Percentiles rank a stretch among this genome's conserved stretches.
These are phyloP conservation scores for Solioccasus polychromus DNA, from an alignment of 768 basidiomycete genomes.

Conservation along the genomic window DNA sequence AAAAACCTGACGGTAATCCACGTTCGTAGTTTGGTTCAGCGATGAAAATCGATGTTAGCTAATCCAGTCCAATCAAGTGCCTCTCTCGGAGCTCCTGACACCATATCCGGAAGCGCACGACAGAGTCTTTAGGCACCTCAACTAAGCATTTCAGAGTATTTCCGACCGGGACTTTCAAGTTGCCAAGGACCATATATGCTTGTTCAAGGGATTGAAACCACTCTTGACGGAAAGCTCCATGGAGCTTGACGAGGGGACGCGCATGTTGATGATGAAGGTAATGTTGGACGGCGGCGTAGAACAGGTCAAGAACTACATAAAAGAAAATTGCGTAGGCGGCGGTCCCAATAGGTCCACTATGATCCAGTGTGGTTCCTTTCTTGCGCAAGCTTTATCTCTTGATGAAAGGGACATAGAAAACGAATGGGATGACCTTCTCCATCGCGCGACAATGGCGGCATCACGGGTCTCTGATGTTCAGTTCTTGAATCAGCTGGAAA, in stretches of 20 bases:
- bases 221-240: background rate
- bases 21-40: slow-evolving; percentile 1
- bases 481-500: slow-evolving; percentile 11
- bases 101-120: slow-evolving; percentile 16
- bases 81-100: background rate
- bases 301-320: background rate
- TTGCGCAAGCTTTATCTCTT: too few relatives aligned
- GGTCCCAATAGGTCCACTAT: too few relatives aligned
- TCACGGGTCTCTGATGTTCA: slow-evolving; percentile 8
- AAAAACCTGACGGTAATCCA: background rate
- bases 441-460: background rate
- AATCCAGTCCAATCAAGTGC: slow-evolving; percentile 3
- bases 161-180: slow-evolving; percentile 2
- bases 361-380: too few relatives aligned
- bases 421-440: slow-evolving; percentile 4
- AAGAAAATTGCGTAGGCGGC: too few relatives aligned
- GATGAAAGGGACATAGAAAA: background rate
- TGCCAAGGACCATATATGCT: slow-evolving; percentile 16
- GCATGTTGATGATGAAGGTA: background rate
- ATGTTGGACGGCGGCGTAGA: slow-evolving; percentile 8
- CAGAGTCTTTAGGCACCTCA: background rate
- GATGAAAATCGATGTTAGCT: background rate
- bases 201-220: slow-evolving; percentile 12
- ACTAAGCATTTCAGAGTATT: slow-evolving; percentile 8
- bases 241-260: background rate